Evolutionary conservation across 2,329 filamentous ascomycete species (phyloP), one percentile per base, ranked within the genome.

Genomic region (Sclerotinia borealis): DNA sequence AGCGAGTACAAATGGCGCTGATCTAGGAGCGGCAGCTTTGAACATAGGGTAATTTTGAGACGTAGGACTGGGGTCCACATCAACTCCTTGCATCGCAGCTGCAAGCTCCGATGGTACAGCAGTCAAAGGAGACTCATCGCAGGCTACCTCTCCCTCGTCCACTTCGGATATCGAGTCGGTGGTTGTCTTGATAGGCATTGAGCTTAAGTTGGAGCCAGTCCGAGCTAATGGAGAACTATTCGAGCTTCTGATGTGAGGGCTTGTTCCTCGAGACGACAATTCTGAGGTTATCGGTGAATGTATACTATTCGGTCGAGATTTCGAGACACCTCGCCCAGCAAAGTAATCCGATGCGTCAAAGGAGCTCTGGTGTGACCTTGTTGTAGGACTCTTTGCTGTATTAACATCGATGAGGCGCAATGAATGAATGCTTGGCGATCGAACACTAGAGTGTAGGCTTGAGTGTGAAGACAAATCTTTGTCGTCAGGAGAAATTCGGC

Each of bases 391-490:
- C 49, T 66, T 69, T 19, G 67, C 64, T 37, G 71, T 65, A 31
- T 67, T 47, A 15, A 75, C 71, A 50, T 75, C 74, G 37, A 75
- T 72, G 10, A 75, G 59, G 31, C 72, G 71, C 13, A 74, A 55
- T 9, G 73, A 75, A 65, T 72, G 71, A 50, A 72, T 66, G 60
- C 74, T 75, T 37, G 62, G 63, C 43, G 72, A 70, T 34, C 69
- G 68, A n/a, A 69, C 49, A 61, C 70, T 73, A n/a, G 56, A 70
- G 22, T 64, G 67, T 50, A 34, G 19, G 29, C 39, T 56, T 4
- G 71, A 70, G 29, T 63, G 66, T 49, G 70, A 67, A n/a, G 69
- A 70, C 27, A 34, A 39, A 10, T 31, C 66, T 50, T 66, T 67
- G 19, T 72, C 70, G 22, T 71, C 70, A 11, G 71, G 71, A 52